phyloP scores from a whole-genome alignment of 305 asterid species.

The Withania somnifera region DNA sequence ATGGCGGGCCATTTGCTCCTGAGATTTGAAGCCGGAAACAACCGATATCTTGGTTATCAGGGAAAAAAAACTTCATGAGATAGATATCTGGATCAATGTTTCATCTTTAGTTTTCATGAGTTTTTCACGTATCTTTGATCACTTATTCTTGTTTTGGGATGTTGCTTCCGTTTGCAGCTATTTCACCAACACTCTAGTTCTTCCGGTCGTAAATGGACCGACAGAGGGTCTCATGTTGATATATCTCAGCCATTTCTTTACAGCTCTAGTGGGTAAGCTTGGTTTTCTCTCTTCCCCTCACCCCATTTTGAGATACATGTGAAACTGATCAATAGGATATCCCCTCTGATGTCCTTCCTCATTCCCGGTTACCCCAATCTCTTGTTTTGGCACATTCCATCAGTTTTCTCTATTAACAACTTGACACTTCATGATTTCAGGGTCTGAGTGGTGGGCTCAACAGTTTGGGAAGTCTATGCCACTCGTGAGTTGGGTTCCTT shows the following conservation, averaged over 20 bases:
- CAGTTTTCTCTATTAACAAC: not conserved
- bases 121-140: not conserved
- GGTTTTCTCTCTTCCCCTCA: not conserved
- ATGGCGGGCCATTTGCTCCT: not conserved
- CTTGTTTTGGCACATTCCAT: not conserved
- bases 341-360: not conserved
- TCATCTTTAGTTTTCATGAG: not conserved
- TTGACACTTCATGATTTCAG: slow-evolving; percentile 29
- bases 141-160: not conserved
- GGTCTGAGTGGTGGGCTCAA: slow-evolving; percentile 94
- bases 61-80: not conserved
- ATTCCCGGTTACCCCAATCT: not conserved
- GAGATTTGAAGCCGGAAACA: not conserved
- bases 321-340: not conserved
- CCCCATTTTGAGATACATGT: not conserved
- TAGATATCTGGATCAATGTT: not conserved
- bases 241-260: slow-evolving; percentile 64
- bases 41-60: not conserved
- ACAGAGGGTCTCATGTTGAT: slow-evolving; percentile 95
- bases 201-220: slow-evolving; percentile 88
- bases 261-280: slow-evolving; percentile 69
- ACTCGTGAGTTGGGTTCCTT: slow-evolving; percentile 64
- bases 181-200: slow-evolving; percentile 87
- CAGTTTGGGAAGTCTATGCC: slow-evolving; percentile 62
- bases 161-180: slow-evolving; percentile 36